Base-by-base conservation (phyloP, 2,329 filamentous ascomycete species). In the Cadophora sp. region DNA sequence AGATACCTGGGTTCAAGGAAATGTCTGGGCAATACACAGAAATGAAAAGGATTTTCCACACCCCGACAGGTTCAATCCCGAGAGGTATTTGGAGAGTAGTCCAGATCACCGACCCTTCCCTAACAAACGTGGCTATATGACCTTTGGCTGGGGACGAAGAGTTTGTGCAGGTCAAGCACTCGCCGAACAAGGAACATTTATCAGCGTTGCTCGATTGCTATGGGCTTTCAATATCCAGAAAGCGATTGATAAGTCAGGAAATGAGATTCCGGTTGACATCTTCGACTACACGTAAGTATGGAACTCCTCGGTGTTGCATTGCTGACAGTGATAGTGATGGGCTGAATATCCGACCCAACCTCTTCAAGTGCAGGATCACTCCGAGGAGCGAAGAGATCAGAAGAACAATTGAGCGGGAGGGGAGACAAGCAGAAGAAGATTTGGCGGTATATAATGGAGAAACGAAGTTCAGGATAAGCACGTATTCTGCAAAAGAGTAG, bases 101-200 rank as follows among this genome's bases (percentile, higher is more conserved):
- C 73, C 75, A 74, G 59, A 68, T 20, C 33, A 62, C 36, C 80
- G 80, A 27, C 76, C 74, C 27, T 83, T 86, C 73, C 87, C 88
- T 24, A 88, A 85, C 76, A 83, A 89, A 75, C 85, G 86, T 68
- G 83, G 83, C 36, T 87, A 81, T 7, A 80, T 81, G 56, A 62
- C 63, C 1, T 84, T 87, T 73, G 84, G 85, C 4, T 87, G 83
- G 73, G 85, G 85, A 2, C 78, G 84, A 13, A 78, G 84, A 24
- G 79, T 83, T 14, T 87, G 84, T 70, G 79, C 81, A 5, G 84
- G 84, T 0, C 80, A 83, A 67, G 79, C 80, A 45, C 74, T 88
- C n/a, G 85, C 85, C 1, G 83, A 80, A 27, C 59, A 62, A 5
- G 56, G 62, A 1, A 58, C 65, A 11, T 59, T 66, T 39, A 70